Base-by-base conservation (phyloP, 192 early-diverging fungal genomes). In the Coemansia sp. region DNA sequence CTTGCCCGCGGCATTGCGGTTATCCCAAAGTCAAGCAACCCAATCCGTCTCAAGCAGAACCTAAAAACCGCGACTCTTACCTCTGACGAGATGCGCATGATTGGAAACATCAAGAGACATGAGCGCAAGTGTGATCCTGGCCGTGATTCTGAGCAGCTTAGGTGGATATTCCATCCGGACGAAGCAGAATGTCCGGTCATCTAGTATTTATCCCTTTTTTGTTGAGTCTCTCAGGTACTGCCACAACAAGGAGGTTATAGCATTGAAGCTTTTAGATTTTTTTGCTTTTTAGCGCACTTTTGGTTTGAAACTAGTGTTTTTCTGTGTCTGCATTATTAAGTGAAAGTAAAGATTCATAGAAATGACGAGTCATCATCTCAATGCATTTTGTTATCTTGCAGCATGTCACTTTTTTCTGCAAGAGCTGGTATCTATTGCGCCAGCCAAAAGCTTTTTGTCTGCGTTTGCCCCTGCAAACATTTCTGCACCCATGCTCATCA, bases 21-120 rank as follows among this genome's bases (percentile, higher is more conserved):
- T 9, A 90, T 95, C 74, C 93, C 94, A 70, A 94, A 94, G 85
- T 90, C 88, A 8, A 88, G 86, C 53, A 89, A 86, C 53, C 81
- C 81, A 14, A 71, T 76, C 1, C 85, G 93, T 14, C 88, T 95
- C 63, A 77, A 83, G 71, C 69, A 81, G 57, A 85, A 85, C 64
- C 51, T 85, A 42, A 58, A 76, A 32, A 69, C 57, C 8, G 54
- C 75, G 38, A 44, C 56, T 49, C 53, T 79, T 42, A 61, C 75
- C 14, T 67, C 59, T 2, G 81, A 84, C 39, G 81, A 84, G 17
- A 71, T 67, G 22, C 70, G 68, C 32, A 65, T 71, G 65, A 69
- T 79, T 64, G 67, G 56, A 17, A 46, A 54, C 19, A 72, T 79
- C 19, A 51, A 68, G 7, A 67, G 42, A 32, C 64, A 63, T 14